These are phyloP conservation scores for Phytophthora foliorum DNA, from an alignment of 352 stramenopile species.

Conservation along the genomic window DNA sequence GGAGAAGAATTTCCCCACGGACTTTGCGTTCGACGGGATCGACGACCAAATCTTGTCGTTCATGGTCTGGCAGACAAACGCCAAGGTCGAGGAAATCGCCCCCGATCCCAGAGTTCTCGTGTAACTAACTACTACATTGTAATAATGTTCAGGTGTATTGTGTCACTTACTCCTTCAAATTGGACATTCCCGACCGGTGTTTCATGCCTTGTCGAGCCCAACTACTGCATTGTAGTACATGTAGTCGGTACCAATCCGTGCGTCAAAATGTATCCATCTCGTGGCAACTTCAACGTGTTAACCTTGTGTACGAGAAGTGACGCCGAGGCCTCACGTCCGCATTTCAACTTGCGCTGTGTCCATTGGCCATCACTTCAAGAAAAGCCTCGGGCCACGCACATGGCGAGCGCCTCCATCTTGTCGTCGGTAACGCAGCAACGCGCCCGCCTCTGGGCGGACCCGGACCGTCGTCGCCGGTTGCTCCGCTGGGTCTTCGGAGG, in stretches of 20 bases:
- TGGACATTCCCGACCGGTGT: no score
- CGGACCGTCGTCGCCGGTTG: constrained; percentile 6
- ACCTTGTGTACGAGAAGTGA: not conserved
- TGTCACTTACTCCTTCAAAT: no score
- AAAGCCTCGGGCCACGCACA: not conserved
- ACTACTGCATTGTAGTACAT: no score
- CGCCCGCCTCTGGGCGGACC: constrained; percentile 22
- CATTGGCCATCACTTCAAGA: constrained; percentile 4
- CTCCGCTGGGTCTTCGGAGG: constrained; percentile 27
- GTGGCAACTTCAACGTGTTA: no score
- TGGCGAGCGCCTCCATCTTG: constrained; percentile 3
- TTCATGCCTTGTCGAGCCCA: no score
- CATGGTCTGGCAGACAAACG: constrained; percentile 6
- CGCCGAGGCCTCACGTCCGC: not conserved
- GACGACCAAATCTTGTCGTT: constrained; percentile 5
- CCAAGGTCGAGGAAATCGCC: not conserved
- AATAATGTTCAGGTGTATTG: no score
- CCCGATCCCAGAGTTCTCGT: not conserved
- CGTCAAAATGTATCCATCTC: no score
- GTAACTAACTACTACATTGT: no score
- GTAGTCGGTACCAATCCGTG: no score
- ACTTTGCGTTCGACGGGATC: constrained; percentile 8
- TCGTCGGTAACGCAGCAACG: not conserved
- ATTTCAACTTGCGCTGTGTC: not conserved
- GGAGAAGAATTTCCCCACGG: constrained; percentile 4